Evolutionary conservation across 2,329 filamentous ascomycete genomes (phyloP), one percentile per base, ranked within the genome.

Genomic region (Eutypella sp.): DNA sequence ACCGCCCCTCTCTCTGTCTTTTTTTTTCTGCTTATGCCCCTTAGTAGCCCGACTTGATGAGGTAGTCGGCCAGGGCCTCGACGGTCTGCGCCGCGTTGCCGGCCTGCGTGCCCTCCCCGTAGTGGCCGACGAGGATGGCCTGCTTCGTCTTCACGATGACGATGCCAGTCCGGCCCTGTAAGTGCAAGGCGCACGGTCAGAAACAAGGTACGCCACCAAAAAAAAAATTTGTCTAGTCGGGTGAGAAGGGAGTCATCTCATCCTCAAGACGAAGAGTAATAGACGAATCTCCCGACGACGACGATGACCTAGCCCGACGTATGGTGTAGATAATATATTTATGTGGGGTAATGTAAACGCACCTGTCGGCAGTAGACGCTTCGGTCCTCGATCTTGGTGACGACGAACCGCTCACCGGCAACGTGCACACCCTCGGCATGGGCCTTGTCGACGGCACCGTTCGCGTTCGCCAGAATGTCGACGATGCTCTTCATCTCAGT

Each of bases 351-450:
- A 33, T 29, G 25, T 29, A 29, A 29, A 64, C 74, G 51, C 74
- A 95, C 90, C 81, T 89, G 84, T 79, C 91, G 89, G 55, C 82
- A 88, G 69, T 95, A 95, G 59, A 95, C 70, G 71, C 82, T 85
- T 65, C 85, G 78, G 25, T 87, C 89, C 51, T 91, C 87, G 43
- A 84, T 81, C 64, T 80, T 83, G 65, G 88, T 77, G 63, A 85
- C 75, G 65, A 96, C 79, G 67, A 85, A 96, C 69, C 88, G 87
- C 64, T 85, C 81, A 54, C 86, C 87, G 41, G 70, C 82, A 58
- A 96, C 69, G 70, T 88, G 79, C 62, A 96, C 66, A 53, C 92
- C 92, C 19, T 84, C 82, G 44, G 74, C 70, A 58, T 84, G 84
- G 50, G 88, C 81, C 62, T 82, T 78, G 70, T 85, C 82, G 56